Conservation (phyloP, 148 eudicot genomes). For the Talinum fruticosum region DNA sequence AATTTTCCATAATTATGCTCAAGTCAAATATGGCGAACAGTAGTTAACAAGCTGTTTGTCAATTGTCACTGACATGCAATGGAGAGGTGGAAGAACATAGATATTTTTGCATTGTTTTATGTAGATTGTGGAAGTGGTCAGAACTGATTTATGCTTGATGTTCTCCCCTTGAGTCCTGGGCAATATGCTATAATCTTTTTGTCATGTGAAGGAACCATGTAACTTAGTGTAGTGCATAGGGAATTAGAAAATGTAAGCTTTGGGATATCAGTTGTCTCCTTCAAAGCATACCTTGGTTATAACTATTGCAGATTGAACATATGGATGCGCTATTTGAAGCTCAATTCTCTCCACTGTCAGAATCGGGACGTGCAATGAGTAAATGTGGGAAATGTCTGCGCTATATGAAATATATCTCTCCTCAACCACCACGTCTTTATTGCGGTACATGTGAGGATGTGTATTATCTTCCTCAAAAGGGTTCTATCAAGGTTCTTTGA, state of each 20-base stretch:
- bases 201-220: not conserved
- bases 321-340: conserved; percentile 98
- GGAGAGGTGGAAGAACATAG: not conserved
- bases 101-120: not conserved
- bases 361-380: conserved; percentile 76
- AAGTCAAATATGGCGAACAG: not conserved
- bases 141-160: not conserved
- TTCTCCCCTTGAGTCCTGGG: no score
- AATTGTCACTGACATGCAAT: not conserved
- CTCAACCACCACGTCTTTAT: conserved; percentile 73
- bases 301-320: conserved; percentile 67
- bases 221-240: not conserved
- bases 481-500: conserved; percentile 61
- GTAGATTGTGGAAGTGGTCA: not conserved
- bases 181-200: not conserved
- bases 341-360: conserved; percentile 92
- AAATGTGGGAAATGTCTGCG: conserved; percentile 93
- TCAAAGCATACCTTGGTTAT: not conserved
- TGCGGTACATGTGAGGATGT: conserved; percentile 92
- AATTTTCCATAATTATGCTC: not conserved
- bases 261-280: not conserved
- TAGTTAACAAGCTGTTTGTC: not conserved
- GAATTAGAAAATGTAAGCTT: not conserved
- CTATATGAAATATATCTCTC: conserved; percentile 80
- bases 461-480: conserved; percentile 89